phyloP scores from a whole-genome alignment of 805 yeast species.

The Wickerhamiella shivajii region DNA sequence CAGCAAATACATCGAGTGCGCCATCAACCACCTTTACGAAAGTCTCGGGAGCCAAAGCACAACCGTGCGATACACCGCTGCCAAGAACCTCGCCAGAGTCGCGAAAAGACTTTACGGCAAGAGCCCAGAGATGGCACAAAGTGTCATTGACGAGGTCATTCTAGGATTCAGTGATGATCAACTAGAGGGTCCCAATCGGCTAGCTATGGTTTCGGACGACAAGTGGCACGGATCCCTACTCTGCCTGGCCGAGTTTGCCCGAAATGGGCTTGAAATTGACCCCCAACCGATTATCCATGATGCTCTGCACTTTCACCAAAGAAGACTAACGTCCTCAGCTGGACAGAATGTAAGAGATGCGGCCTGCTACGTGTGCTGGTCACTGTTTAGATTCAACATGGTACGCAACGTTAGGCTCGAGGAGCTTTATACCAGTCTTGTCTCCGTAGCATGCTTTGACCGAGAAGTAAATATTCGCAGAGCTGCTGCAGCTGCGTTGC shows the following conservation, averaged over 20 bases:
- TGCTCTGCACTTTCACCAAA: conserved; percentile 45
- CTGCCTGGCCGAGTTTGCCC: conserved; percentile 36
- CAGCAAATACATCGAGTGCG: conserved; percentile 1
- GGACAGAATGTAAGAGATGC: conserved; percentile 74
- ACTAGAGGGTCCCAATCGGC: conserved; percentile 9
- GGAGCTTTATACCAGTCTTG: conserved; percentile 26
- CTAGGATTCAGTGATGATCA: conserved; percentile 16
- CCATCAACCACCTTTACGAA: conserved; percentile 5
- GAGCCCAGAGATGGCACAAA: conserved; percentile 19
- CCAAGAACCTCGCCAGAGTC: conserved; percentile 49
- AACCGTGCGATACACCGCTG: conserved; percentile 21
- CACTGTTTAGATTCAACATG: conserved; percentile 32
- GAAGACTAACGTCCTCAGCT: conserved; percentile 33
- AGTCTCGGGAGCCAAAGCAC: conserved; percentile 6
- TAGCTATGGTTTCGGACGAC: conserved; percentile 28
- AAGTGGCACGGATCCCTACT: conserved; percentile 46
- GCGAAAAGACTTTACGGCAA: conserved; percentile 21
- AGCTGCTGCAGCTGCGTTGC: conserved; percentile 76
- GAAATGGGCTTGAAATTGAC: conserved; percentile 6
- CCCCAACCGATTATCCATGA: conserved; percentile 5
- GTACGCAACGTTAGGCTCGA: conserved; percentile 12
- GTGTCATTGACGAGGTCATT: conserved; percentile 23
- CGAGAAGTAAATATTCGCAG: conserved; percentile 58
- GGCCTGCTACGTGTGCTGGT: conserved; percentile 76
- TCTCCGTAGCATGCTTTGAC: conserved; percentile 51